phyloP scores from a whole-genome alignment of 2,329 filamentous ascomycete genomes.

The Aureobasidium sp. region DNA sequence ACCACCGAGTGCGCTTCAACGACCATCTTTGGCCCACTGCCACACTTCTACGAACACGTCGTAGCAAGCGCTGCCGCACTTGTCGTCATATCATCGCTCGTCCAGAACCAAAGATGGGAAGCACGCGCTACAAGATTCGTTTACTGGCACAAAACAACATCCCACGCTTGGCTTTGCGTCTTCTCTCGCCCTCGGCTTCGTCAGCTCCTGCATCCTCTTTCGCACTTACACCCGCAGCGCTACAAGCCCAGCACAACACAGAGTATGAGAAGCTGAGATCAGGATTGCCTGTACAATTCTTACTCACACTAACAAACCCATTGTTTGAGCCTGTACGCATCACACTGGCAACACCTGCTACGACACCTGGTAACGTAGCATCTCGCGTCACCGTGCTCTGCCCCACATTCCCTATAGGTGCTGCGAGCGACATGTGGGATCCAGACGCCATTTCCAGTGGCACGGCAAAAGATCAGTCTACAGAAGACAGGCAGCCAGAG shows the following conservation, averaged over 20 bases:
- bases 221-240: conserved; percentile 25
- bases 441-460: conserved; percentile 30
- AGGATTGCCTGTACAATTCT: conserved; percentile 58
- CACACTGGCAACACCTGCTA: conserved; percentile 73
- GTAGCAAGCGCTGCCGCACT: conserved; percentile 82
- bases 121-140: conserved; percentile 85
- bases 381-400: conserved; percentile 86
- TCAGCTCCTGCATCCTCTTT: conserved; percentile 49
- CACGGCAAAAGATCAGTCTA: conserved; percentile 13
- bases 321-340: conserved; percentile 87
- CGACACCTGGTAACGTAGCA: conserved; percentile 66
- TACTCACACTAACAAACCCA: conserved; percentile 87
- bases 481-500: conserved; percentile 57
- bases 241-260: conserved; percentile 21
- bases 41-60: conserved; percentile 78
- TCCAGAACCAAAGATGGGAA: conserved; percentile 82
- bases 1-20: conserved; percentile 50
- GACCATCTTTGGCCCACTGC: conserved; percentile 73
- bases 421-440: conserved; percentile 90
- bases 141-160: conserved; percentile 80
- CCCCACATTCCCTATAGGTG: conserved; percentile 86
- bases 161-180: conserved; percentile 67
- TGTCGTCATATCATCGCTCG: conserved; percentile 95
- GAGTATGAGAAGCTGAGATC: conserved; percentile 25
- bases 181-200: conserved; percentile 39